A percentile compares a stretch with the other conserved stretches of the same genome.
These are phyloP conservation scores for Pleurotus salmoneostramineus DNA, from an alignment of 768 basidiomycete genomes.

Conservation along the genomic window DNA sequence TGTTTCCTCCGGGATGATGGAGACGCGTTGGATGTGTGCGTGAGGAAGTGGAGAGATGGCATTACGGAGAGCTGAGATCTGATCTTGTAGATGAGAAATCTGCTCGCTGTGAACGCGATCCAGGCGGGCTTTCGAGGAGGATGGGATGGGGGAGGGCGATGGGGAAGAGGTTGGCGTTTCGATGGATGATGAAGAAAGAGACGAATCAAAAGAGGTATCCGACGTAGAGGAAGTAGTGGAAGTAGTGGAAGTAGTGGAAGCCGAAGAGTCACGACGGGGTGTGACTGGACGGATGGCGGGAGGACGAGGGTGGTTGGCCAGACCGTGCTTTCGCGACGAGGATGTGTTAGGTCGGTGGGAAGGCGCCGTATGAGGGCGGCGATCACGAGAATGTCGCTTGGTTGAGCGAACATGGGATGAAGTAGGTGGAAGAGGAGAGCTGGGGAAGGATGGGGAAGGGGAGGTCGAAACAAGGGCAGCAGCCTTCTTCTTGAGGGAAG, in stretches of 20 bases:
- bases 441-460: neutral
- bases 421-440: neutral
- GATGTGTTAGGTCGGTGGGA: neutral
- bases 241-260: neutral
- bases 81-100: constrained; percentile 1
- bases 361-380: neutral
- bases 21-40: neutral
- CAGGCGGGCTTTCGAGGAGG: neutral
- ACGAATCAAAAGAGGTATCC: neutral
- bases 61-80: neutral
- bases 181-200: neutral
- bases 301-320: neutral
- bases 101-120: neutral
- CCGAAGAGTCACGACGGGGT: neutral
- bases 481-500: constrained; percentile 3
- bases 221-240: neutral
- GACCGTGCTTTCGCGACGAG: neutral
- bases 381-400: neutral
- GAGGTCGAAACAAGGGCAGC: neutral
- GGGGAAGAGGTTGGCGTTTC: neutral
- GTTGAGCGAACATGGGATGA: neutral
- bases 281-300: neutral
- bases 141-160: neutral
- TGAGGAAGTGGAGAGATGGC: neutral
- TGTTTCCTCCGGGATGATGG: neutral